These are phyloP conservation scores for Aspergillus sclerotioniger DNA, from an alignment of 495 filamentous ascomycete species.

Conservation along the genomic window DNA sequence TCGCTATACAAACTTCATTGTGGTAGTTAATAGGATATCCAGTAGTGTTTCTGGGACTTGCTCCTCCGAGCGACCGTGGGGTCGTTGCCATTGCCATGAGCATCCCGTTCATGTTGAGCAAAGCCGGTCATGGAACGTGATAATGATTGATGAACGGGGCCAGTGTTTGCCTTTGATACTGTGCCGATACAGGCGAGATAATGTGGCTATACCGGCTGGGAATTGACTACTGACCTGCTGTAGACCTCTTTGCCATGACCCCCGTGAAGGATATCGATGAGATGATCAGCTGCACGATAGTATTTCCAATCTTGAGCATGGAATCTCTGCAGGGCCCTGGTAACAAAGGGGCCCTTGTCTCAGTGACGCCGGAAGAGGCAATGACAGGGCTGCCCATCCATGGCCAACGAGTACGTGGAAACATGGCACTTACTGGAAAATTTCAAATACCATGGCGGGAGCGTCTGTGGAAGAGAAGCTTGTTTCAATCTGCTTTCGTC, in stretches of 20 bases:
- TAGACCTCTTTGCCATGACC: slow-evolving; percentile 49
- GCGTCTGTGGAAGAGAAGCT: too few relatives aligned
- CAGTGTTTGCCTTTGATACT: slow-evolving; percentile 49
- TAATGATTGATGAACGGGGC: too few relatives aligned
- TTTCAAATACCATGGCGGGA: slow-evolving; percentile 43
- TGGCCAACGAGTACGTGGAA: slow-evolving; percentile 49
- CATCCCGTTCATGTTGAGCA: slow-evolving; percentile 29
- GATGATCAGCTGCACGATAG: slow-evolving; percentile 42
- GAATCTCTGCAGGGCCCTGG: slow-evolving; percentile 47
- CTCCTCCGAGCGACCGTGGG: slow-evolving; percentile 55
- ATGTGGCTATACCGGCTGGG: too few relatives aligned
- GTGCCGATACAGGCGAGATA: too few relatives aligned
- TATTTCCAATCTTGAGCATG: slow-evolving; percentile 46
- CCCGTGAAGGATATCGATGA: slow-evolving; percentile 30
- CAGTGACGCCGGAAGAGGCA: slow-evolving; percentile 48
- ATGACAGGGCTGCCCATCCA: slow-evolving; percentile 37
- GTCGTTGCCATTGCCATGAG: slow-evolving; percentile 60
- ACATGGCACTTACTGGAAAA: slow-evolving; percentile 51
- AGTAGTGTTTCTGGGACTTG: slow-evolving; percentile 33
- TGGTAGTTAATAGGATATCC: too few relatives aligned
- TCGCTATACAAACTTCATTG: too few relatives aligned
- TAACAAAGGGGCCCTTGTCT: slow-evolving; percentile 41
- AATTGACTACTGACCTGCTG: too few relatives aligned
- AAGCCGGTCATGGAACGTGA: slow-evolving; percentile 20
- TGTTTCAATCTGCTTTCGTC: too few relatives aligned